A percentile compares a stretch with the other conserved stretches of the same genome.
Evolutionary conservation across 768 basidiomycete species (phyloP).

Genomic region (Trametes maxima): DNA sequence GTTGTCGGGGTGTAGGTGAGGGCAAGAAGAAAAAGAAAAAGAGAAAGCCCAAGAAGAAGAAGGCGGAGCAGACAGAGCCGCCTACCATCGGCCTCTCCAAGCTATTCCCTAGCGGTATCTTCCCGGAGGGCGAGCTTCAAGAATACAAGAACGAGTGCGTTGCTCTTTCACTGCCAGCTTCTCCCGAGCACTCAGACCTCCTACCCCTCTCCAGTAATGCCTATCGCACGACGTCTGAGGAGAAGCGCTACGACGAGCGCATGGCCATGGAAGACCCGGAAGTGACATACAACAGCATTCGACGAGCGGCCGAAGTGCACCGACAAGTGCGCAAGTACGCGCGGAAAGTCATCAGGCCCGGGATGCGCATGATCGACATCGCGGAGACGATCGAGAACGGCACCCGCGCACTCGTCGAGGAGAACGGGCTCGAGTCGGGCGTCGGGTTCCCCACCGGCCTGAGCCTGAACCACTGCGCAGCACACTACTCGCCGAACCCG

Average conservation of each 20-base stretch:
- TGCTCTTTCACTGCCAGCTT: background rate
- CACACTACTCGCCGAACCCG: slow-evolving; percentile 95
- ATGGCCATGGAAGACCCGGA: slow-evolving; percentile 79
- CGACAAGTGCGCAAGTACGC: slow-evolving; percentile 86
- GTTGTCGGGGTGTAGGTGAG: slow-evolving; percentile 41
- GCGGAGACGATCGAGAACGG: slow-evolving; percentile 92
- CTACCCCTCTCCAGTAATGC: slow-evolving; percentile 59
- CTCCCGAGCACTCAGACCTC: background rate
- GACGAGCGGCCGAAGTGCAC: slow-evolving; percentile 94
- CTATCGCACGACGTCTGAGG: slow-evolving; percentile 89
- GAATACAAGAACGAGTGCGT: slow-evolving; percentile 92
- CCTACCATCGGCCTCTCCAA: slow-evolving; percentile 88
- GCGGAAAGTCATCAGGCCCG: slow-evolving; percentile 82
- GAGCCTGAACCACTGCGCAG: slow-evolving; percentile 92
- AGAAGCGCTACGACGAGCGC: slow-evolving; percentile 83
- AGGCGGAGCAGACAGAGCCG: slow-evolving; percentile 82
- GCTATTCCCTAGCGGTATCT: slow-evolving; percentile 83
- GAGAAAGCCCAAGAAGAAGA: slow-evolving; percentile 87
- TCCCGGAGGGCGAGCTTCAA: slow-evolving; percentile 90
- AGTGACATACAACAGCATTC: slow-evolving; percentile 85
- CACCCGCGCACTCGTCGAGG: slow-evolving; percentile 89
- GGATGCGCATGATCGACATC: slow-evolving; percentile 94
- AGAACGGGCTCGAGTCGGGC: slow-evolving; percentile 80
- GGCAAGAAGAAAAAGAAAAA: slow-evolving; percentile 90
- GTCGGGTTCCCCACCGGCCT: slow-evolving; percentile 97